Base-by-base conservation (phyloP, 768 basidiomycete species). In the Dentipellis sp. region DNA sequence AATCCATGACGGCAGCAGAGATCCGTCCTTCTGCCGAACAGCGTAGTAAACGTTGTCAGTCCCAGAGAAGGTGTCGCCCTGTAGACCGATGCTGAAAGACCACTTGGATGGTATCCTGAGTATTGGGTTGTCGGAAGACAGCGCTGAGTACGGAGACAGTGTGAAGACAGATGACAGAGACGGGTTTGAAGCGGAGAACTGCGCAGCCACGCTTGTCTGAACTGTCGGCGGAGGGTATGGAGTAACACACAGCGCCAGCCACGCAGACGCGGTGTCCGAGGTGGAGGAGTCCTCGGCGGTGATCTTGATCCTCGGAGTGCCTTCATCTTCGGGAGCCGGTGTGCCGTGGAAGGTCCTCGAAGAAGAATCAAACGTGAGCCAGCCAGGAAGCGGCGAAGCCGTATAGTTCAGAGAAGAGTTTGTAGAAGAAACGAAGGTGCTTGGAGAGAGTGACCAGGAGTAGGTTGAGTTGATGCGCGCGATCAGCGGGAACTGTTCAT, bases 1-100 rank as follows among this genome's bases (percentile, higher is more conserved):
- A 67, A 95, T 74, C 88, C 91, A 97, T 9, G 69, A 59, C 0
- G 93, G 94, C 29, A 92, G 73, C 5, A 75, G 73, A 1, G 82
- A 80, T n/a, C 89, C 85, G 60, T 91, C 81, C 1, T 75, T 72
- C 64, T 79, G 78, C 36, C 79, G 74, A 23, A 84, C 83, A 10
- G 76, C 74, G 64, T 94, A 93, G 65, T 66, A 86, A 39, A 89
- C 62, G 23, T 70, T 71, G 36, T 77, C 70, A 48, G 68, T 56
- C 34, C 78, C 72, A 2, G 65, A 57, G 67, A 83, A 86, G 2
- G 88, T 93, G 37, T 78, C 72, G 57, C 79, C 74, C 52, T 83
- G 71, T 62, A 97, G 81, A 12, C 94, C 94, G 56, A 97, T 78
- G 63, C 90, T 91, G 72, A 95, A 97, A 0, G 89, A 90, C 92